A percentile compares a stretch with the other conserved stretches of the same genome.
phyloP scores from a whole-genome alignment of 768 basidiomycete species.

The Leccinum broughii region DNA sequence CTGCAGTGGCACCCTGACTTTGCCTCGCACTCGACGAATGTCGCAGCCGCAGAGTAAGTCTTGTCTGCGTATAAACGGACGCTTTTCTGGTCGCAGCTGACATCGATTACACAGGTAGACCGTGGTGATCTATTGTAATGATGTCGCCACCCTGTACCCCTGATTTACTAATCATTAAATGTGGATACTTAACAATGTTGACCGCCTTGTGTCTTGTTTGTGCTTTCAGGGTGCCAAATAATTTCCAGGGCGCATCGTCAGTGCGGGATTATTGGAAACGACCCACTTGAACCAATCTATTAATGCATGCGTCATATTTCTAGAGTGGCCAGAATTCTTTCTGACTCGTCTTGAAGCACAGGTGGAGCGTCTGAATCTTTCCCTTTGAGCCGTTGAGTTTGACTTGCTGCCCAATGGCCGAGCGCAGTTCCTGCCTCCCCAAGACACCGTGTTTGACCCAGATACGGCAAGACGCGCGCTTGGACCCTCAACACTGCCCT shows the following conservation, averaged over 20 bases:
- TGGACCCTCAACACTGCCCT: conserved; percentile 17
- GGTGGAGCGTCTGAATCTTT: neutral
- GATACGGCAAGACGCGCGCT: conserved; percentile 3
- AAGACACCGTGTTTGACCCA: conserved; percentile 1
- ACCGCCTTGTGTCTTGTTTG: conserved; percentile 5
- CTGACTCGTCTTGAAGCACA: neutral
- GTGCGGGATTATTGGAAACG: conserved; percentile 1
- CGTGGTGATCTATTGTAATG: conserved; percentile 4
- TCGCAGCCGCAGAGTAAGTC: conserved; percentile 5
- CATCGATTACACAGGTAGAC: conserved; percentile 6
- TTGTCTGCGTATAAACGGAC: neutral
- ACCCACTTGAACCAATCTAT: conserved; percentile 5
- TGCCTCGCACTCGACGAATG: neutral
- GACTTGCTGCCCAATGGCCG: conserved; percentile 4
- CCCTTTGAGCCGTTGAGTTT: conserved; percentile 3
- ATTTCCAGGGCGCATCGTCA: conserved; percentile 1
- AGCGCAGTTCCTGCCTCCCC: neutral
- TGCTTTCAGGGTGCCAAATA: conserved; percentile 2
- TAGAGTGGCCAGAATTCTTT: neutral
- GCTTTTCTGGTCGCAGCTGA: conserved; percentile 12
- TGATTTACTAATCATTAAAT: conserved; percentile 7
- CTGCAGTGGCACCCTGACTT: conserved; percentile 1
- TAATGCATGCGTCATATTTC: conserved; percentile 6
- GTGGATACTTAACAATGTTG: conserved; percentile 5
- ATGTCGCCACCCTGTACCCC: conserved; percentile 20